These are phyloP conservation scores for Magnusiomyces paraingens DNA, from an alignment of 1,139 yeast species.

Conservation along the genomic window DNA sequence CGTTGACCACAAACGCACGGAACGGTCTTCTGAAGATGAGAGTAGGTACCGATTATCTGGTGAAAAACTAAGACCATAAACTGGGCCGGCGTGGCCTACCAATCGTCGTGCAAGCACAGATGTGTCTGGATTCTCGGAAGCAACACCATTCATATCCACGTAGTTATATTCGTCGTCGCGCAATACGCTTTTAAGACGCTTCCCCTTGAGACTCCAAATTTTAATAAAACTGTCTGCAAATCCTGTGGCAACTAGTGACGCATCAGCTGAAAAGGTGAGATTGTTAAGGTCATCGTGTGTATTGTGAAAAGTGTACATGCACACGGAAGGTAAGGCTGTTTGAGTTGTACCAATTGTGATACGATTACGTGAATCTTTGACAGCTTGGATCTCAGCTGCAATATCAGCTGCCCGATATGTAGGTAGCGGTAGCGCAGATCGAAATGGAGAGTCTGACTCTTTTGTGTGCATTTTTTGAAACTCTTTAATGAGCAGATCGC, in stretches of 20 bases:
- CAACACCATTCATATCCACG: constrained; percentile 23
- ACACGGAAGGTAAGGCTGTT: constrained; percentile 85
- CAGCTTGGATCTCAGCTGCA: constrained; percentile 65
- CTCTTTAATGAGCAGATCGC: constrained; percentile 41
- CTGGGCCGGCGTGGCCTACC: constrained; percentile 92
- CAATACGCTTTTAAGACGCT: constrained; percentile 62
- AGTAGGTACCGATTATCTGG: constrained; percentile 82
- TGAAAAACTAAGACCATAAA: constrained; percentile 81
- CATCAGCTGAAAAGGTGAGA: constrained; percentile 78
- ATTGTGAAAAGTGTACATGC: constrained; percentile 98
- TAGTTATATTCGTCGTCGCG: constrained; percentile 45
- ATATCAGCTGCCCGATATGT: constrained; percentile 73
- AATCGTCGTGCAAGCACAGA: constrained; percentile 46
- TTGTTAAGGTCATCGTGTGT: constrained; percentile 84
- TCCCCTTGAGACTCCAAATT: constrained; percentile 89
- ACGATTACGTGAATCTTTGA: constrained; percentile 75
- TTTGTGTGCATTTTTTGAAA: constrained; percentile 40
- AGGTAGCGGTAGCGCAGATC: constrained; percentile 79
- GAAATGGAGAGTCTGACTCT: constrained; percentile 60
- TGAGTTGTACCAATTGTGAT: constrained; percentile 61
- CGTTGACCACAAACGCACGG: constrained; percentile 88
- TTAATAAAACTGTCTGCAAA: constrained; percentile 87
- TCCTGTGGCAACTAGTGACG: constrained; percentile 86
- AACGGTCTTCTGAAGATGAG: constrained; percentile 85
- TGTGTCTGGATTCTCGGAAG: constrained; percentile 8